Base-by-base conservation (phyloP, 768 basidiomycete genomes). In the Panellus pusillus region DNA sequence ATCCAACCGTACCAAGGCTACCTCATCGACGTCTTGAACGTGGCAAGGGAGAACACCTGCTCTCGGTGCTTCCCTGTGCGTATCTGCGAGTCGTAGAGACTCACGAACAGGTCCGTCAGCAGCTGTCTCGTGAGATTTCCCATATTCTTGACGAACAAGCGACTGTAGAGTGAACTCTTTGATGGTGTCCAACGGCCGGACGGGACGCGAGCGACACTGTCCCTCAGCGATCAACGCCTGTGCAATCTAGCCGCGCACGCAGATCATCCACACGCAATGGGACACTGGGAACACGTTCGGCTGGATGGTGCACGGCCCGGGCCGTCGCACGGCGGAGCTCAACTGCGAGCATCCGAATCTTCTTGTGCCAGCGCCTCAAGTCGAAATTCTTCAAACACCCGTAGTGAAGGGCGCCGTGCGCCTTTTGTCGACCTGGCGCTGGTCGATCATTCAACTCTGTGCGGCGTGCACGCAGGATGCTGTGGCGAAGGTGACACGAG, bases 241-340 rank as follows among this genome's bases (percentile, higher is more conserved):
- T 59, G 53, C 29, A 51, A 14, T 32, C 37, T 55, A 11, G 58
- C 49, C n/a, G n/a, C 48, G 58, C 6, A 27, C 20, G n/a, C 36
- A 40, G 12, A 44, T 59, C 20, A 32, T 52, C 3, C 38, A 45
- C 11, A 53, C 58, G 4, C 58, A 59, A 32, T 59, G 58, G 58
- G 50, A 47, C n/a, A 2, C 28, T 2, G 47, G 40, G 2, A 39
- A 51, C 29, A 55, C 53, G 0, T 52, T 55, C 31, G 58, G 53
- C 11, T 55, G 53, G 58, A 44, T 32, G n/a, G n/a, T 32, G 31
- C 31, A 13, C 31, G 31, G 31, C 31, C 13, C 13, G 31, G 7
- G 31, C 44, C 1, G 28, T n/a, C n/a, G n/a, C n/a, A n/a, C n/a
- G n/a, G n/a, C n/a, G n/a, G n/a, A 28, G 9, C 31, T 35, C 27